phyloP scores from a whole-genome alignment of 768 basidiomycete genomes.

The Cantharellus anzutake region DNA sequence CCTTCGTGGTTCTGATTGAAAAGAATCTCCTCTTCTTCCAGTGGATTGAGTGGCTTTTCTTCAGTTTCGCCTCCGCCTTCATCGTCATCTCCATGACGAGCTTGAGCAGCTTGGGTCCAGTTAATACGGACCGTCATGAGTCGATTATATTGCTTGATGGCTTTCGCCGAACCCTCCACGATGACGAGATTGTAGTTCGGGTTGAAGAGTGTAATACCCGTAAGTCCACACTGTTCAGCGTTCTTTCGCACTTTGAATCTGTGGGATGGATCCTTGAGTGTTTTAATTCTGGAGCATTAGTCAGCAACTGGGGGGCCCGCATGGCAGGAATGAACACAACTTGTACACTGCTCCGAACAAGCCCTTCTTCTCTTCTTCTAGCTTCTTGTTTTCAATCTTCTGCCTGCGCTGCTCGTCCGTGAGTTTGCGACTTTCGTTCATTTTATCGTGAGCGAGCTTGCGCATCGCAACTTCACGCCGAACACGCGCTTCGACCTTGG shows the following conservation, averaged over 20 bases:
- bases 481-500: constrained; percentile 90
- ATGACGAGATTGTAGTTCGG: constrained; percentile 79
- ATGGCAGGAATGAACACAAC: constrained; percentile 27
- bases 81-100: constrained; percentile 48
- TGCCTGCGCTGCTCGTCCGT: constrained; percentile 78
- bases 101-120: constrained; percentile 84
- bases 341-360: constrained; percentile 76
- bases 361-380: constrained; percentile 75
- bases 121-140: constrained; percentile 74
- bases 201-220: constrained; percentile 82
- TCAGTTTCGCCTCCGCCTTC: constrained; percentile 38
- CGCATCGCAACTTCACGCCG: constrained; percentile 83
- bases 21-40: constrained; percentile 14
- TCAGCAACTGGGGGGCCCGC: neutral
- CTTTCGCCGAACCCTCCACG: constrained; percentile 79
- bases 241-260: constrained; percentile 95
- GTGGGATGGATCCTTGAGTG: constrained; percentile 78
- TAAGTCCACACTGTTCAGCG: constrained; percentile 75
- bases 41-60: constrained; percentile 13
- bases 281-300: constrained; percentile 42
- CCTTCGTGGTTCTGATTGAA: constrained; percentile 13
- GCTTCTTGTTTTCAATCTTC: constrained; percentile 71
- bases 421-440: constrained; percentile 81
- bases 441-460: constrained; percentile 78
- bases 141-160: constrained; percentile 69